Evolutionary conservation across 2,329 filamentous ascomycete genomes (phyloP).

Genomic region (Seiridium unicorne): DNA sequence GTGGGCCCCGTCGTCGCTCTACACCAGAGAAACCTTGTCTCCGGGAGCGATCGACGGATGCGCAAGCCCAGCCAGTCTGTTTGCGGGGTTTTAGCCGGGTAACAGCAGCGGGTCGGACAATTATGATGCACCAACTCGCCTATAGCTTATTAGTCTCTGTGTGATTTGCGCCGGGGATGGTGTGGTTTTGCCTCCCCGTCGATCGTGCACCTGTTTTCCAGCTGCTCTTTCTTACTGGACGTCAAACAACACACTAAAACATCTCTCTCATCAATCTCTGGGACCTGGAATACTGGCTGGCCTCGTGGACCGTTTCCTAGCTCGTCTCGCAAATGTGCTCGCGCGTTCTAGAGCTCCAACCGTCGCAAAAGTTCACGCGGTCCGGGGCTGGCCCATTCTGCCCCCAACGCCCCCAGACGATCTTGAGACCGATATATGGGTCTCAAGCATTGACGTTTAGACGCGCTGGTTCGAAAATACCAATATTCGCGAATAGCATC

Average conservation of each 20-base stretch:
- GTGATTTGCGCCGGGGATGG: neutral
- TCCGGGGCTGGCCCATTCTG: neutral
- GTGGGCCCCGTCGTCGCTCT: neutral
- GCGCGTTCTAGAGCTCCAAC: neutral
- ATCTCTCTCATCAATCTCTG: neutral
- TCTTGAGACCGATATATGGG: neutral
- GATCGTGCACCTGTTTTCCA: neutral
- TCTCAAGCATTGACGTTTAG: neutral
- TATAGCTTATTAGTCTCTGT: neutral
- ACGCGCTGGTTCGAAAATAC: neutral
- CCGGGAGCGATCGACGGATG: neutral
- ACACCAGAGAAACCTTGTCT: neutral
- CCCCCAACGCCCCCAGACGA: neutral
- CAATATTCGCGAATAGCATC: neutral
- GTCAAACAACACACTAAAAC: slow-evolving; percentile 4
- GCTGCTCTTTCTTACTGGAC: neutral
- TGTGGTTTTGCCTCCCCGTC: neutral
- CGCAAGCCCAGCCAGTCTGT: neutral
- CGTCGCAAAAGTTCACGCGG: neutral
- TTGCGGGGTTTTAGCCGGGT: neutral
- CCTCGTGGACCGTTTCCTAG: neutral
- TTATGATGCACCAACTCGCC: slow-evolving; percentile 1
- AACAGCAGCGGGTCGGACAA: slow-evolving; percentile 3
- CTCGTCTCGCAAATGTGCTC: neutral
- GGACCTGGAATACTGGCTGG: neutral